A percentile compares a stretch with the other conserved stretches of the same genome.
Evolutionary conservation across 2,329 filamentous ascomycete genomes (phyloP).

Genomic region (Cladosporium sp.): DNA sequence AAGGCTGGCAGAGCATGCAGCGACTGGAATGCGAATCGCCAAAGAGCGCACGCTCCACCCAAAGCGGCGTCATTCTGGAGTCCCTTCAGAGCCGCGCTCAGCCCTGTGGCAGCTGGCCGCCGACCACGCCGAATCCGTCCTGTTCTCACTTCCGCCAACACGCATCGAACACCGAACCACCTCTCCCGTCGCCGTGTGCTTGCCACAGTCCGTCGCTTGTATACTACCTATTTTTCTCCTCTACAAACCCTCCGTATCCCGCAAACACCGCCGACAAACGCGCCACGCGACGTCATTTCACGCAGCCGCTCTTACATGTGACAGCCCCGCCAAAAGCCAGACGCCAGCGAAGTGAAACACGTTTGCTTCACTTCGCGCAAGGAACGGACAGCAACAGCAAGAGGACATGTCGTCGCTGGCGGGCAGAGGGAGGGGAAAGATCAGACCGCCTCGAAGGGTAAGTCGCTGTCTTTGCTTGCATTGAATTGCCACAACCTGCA

Average conservation of each 20-base stretch:
- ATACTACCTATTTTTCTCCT: no score
- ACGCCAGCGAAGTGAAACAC: constrained; percentile 1
- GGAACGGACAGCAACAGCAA: background rate
- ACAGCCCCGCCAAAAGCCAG: constrained; percentile 7
- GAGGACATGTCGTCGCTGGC: constrained; percentile 37
- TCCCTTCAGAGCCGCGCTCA: no score
- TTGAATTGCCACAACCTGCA: background rate
- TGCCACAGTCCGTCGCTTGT: no score
- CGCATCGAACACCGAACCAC: no score
- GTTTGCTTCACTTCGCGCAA: background rate
- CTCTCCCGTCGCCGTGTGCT: no score
- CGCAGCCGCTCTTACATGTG: constrained; percentile 1
- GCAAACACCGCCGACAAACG: background rate
- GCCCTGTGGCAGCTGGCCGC: no score
- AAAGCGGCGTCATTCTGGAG: background rate
- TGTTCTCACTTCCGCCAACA: no score
- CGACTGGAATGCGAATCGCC: background rate
- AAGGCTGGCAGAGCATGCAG: background rate
- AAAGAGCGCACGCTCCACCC: background rate
- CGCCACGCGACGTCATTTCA: background rate
- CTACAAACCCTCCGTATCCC: background rate
- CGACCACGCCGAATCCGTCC: no score
- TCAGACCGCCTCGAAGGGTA: constrained; percentile 62
- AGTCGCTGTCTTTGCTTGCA: constrained; percentile 28
- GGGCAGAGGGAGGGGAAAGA: constrained; percentile 54